phyloP scores from a whole-genome alignment of 2,329 filamentous ascomycete genomes.

The Ceratocystiopsis brevicomis region DNA sequence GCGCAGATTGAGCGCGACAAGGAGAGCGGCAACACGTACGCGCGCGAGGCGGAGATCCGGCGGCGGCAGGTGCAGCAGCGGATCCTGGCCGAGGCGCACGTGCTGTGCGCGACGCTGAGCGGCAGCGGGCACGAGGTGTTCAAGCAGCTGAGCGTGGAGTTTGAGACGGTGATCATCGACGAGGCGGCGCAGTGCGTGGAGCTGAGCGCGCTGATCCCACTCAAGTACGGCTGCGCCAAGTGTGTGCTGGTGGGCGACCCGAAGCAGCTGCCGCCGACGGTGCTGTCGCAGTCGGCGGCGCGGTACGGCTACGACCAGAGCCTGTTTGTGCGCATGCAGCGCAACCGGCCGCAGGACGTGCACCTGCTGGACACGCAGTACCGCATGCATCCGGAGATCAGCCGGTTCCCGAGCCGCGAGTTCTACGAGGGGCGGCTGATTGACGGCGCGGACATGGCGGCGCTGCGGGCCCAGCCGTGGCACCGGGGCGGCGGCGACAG shows the following conservation, averaged over 20 bases:
- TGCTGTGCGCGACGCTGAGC: conserved; percentile 87
- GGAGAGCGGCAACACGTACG: conserved; percentile 64
- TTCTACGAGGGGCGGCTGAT: conserved; percentile 83
- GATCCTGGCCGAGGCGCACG: conserved; percentile 75
- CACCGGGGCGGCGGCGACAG: conserved; percentile 47
- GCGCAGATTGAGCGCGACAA: conserved; percentile 73
- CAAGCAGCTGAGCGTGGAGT: conserved; percentile 81
- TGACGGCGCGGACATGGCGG: conserved; percentile 69
- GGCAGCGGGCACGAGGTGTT: conserved; percentile 97
- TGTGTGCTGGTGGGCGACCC: conserved; percentile 95
- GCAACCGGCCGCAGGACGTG: conserved; percentile 70
- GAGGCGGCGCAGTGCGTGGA: conserved; percentile 97
- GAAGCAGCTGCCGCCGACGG: conserved; percentile 89
- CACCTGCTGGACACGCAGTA: conserved; percentile 96
- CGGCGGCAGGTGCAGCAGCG: conserved; percentile 74
- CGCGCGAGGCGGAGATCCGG: conserved; percentile 70
- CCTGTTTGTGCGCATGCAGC: conserved; percentile 95
- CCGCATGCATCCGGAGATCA: conserved; percentile 97
- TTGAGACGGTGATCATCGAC: conserved; percentile 95
- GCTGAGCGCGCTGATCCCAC: conserved; percentile 81
- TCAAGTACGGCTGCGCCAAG: conserved; percentile 94
- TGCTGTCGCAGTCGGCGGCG: conserved; percentile 82
- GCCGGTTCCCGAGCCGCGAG: conserved; percentile 67
- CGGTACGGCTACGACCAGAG: conserved; percentile 93
- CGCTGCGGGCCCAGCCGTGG: conserved; percentile 63